Conservation (phyloP, 2,329 filamentous ascomycete species). For the Graphilbum ipis-grandicollis region DNA sequence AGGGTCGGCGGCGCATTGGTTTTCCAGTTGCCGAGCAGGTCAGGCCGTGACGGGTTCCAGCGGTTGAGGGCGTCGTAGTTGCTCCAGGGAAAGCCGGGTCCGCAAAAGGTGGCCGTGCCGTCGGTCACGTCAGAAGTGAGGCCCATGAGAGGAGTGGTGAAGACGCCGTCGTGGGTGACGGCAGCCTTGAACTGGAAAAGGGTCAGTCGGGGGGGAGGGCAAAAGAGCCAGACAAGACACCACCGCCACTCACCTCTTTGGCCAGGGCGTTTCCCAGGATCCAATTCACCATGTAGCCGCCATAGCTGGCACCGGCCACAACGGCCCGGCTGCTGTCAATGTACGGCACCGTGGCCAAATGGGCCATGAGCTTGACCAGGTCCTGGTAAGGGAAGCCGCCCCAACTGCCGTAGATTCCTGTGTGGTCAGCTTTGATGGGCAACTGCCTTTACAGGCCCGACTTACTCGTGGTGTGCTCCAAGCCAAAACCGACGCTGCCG, state of each 20-base stretch:
- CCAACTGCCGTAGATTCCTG: conserved; percentile 30
- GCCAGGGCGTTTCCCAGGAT: conserved; percentile 35
- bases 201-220: background rate
- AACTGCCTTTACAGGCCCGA: too few species aligned
- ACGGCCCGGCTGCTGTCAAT: conserved; percentile 35
- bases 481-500: conserved; percentile 38
- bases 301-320: conserved; percentile 34
- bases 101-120: conserved; percentile 21
- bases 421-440: background rate
- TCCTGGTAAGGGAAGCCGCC: conserved; percentile 37
- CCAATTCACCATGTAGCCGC: conserved; percentile 45
- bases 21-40: conserved; percentile 38
- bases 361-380: conserved; percentile 32
- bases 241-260: conserved; percentile 19
- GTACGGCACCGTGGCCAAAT: conserved; percentile 31
- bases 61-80: conserved; percentile 27
- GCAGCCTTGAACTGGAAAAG: conserved; percentile 30
- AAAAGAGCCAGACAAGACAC: background rate
- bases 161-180: conserved; percentile 33
- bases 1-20: conserved; percentile 40
- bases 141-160: conserved; percentile 14
- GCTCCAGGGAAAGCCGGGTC: conserved; percentile 24
- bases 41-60: conserved; percentile 29
- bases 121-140: conserved; percentile 5
- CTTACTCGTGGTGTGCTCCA: conserved; percentile 14